phyloP scores from a whole-genome alignment of 1,139 yeast genomes.

The Pichia sp. region DNA sequence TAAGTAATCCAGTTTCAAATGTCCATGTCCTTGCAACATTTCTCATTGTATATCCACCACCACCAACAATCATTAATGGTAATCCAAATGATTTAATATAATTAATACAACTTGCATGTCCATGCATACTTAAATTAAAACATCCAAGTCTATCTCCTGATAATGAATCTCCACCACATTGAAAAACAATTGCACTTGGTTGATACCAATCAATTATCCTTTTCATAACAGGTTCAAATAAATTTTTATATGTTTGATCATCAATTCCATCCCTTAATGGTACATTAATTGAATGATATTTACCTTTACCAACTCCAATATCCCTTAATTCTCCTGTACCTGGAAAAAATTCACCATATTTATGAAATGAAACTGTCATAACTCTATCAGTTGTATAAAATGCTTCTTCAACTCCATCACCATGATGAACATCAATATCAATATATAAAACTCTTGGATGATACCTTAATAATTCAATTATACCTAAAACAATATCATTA shows the following conservation, averaged over 20 bases:
- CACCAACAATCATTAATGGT: constrained; percentile 89
- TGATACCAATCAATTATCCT: constrained; percentile 53
- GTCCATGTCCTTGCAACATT: constrained; percentile 95
- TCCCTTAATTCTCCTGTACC: constrained; percentile 92
- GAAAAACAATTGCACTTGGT: constrained; percentile 90
- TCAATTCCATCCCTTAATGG: constrained; percentile 94
- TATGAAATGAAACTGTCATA: constrained; percentile 92
- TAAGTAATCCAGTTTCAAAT: constrained; percentile 84
- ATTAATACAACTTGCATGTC: constrained; percentile 92
- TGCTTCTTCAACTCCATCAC: constrained; percentile 98
- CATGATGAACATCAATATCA: constrained; percentile 95
- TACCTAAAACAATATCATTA: constrained; percentile 88
- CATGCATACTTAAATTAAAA: constrained; percentile 82
- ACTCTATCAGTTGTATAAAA: constrained; percentile 93
- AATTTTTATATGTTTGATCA: constrained; percentile 84
- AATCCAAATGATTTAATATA: constrained; percentile 80
- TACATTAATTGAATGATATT: constrained; percentile 83
- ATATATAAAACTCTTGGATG: constrained; percentile 90
- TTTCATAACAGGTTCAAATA: constrained; percentile 81
- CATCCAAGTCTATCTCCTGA: constrained; percentile 93
- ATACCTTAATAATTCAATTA: constrained; percentile 71
- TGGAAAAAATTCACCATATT: constrained; percentile 94
- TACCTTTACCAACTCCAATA: constrained; percentile 80
- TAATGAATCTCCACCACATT: constrained; percentile 95
- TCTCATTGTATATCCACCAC: constrained; percentile 97